Percentiles rank a stretch among this genome's conserved stretches.
Conservation (phyloP, 1,284 basidiomycete species). For the Heliocybe sulcata region DNA sequence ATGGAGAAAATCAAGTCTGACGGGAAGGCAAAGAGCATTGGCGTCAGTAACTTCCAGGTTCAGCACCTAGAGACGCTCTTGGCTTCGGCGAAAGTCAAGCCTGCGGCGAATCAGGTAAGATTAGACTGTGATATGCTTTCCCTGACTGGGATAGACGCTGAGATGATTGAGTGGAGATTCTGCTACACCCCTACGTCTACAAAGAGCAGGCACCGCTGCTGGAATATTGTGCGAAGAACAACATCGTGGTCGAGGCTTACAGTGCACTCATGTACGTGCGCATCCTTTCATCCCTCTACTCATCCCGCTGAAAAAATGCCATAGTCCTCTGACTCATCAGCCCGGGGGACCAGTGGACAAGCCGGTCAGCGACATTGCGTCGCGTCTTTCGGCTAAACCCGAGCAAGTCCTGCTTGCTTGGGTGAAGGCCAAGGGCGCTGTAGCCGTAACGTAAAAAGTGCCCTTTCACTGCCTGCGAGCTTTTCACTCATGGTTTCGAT, state of each 20-base stretch:
- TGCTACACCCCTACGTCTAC: conserved; percentile 70
- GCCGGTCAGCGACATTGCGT: conserved; percentile 49
- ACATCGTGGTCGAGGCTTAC: conserved; percentile 70
- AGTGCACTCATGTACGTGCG: conserved; percentile 50
- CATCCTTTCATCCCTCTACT: background rate
- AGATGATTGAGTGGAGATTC: conserved; percentile 30
- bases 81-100: conserved; percentile 51
- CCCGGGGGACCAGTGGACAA: conserved; percentile 70
- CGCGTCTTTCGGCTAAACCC: conserved; percentile 49
- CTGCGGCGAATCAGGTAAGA: conserved; percentile 69
- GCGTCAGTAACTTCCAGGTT: conserved; percentile 69
- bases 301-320: background rate
- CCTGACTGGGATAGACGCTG: background rate
- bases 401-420: conserved; percentile 71
- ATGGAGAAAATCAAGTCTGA: conserved; percentile 58
- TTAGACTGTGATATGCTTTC: background rate
- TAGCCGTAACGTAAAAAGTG: conserved; percentile 54
- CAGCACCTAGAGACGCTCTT: conserved; percentile 52
- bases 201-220: conserved; percentile 42
- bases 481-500: conserved; percentile 2
- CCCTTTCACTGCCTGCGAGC: background rate
- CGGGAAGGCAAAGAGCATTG: conserved; percentile 68
- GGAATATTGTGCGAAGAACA: conserved; percentile 48
- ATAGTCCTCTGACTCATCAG: conserved; percentile 56
- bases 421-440: conserved; percentile 58